Evolutionary conservation across 176 grass and related monocot genomes (phyloP), one percentile per base, ranked within the genome.

Genomic region (Oryza australiensis): DNA sequence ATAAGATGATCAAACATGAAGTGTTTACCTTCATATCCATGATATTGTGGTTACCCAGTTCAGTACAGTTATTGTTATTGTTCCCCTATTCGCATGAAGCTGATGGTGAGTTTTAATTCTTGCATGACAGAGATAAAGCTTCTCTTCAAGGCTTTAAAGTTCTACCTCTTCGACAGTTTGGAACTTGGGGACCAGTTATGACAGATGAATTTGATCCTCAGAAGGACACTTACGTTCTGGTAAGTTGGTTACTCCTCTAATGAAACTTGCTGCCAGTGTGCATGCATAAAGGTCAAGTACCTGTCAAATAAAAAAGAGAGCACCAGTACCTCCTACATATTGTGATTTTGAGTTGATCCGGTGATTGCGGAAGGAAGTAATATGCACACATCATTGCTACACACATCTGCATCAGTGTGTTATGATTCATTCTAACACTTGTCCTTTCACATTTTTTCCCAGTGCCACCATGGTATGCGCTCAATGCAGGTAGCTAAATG

Each of bases 181-280:
- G 96, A 32, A 98, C 96, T 73, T 98, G 96, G 96, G 96, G 93
- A 67, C 81, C 93, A 29, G 88, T 98, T 76, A 93, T 98, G 86
- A 90, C 90, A 33, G 91, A 98, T 70, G 96, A 98, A 68, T 98
- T 95, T 68, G 81, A 98, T 82, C 96, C 96, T 78, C 67, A 91
- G 43, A 98, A 98, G 85, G 93, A 98, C 83, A 98, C 96, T n/a
- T 95, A 93, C 38, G 80, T 98, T 85, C 69, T 98, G 88, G 96
- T 98, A 87, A 86, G 35, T 66, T 72, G 0, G 26, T 48, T 55
- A 22, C 48, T 40, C 9, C 0, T 40, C 20, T 0, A 16, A 72
- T 38, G 6, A 72, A 45, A 46, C 70, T 90, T 79, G 2, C 4
- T 77, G 15, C 24, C 27, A 45, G 24, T 64, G 64, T 57, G 16